phyloP scores from a whole-genome alignment of 2,329 filamentous ascomycete genomes.

The Paracamarosporium sp. region DNA sequence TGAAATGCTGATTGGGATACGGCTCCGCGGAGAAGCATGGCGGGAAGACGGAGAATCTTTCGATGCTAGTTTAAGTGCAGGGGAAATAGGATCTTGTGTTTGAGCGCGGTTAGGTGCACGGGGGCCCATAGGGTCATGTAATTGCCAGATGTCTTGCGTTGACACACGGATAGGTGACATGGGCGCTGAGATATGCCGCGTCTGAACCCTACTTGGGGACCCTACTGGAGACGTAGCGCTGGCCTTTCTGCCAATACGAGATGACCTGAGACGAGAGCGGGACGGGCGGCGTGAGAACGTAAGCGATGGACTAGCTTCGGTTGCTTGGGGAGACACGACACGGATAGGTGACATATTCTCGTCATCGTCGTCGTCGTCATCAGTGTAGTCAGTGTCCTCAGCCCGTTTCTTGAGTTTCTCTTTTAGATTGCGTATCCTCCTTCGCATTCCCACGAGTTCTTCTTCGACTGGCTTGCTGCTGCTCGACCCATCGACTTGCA shows the following conservation, averaged over 20 bases:
- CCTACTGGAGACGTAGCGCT: neutral
- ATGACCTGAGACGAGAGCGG: neutral
- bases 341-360: constrained; percentile 5
- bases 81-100: neutral
- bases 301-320: neutral
- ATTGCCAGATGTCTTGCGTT: neutral
- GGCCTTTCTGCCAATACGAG: neutral
- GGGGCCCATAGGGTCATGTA: neutral
- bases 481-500: constrained; percentile 8
- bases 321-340: neutral
- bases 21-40: neutral
- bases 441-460: neutral
- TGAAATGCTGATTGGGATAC: neutral
- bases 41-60: neutral
- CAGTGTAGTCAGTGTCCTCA: neutral
- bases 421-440: neutral
- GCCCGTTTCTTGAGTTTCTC: neutral
- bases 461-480: neutral
- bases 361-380: neutral
- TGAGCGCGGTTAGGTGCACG: neutral
- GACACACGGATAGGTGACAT: neutral
- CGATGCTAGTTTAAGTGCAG: neutral
- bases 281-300: neutral
- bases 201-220: neutral
- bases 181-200: neutral